Percentiles rank a stretch among this genome's conserved stretches.
Conservation (phyloP, 2,329 filamentous ascomycete genomes). For the Arthrobotrys sphaeroides region DNA sequence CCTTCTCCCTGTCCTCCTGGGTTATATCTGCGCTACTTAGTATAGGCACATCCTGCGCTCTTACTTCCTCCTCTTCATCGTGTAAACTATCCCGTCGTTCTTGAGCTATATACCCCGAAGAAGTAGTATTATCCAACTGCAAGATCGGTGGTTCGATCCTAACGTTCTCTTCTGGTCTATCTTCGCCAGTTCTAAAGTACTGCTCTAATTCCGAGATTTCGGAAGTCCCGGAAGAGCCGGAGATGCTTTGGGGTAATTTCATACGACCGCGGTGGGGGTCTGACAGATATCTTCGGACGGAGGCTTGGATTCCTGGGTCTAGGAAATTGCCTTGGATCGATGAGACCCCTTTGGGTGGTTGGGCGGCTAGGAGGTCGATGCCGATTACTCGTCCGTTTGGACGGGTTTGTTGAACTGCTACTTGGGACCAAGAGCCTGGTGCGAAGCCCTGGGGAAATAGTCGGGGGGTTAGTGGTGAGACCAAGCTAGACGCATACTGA, state of each 20-base stretch:
- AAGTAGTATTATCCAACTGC: constrained; percentile 33
- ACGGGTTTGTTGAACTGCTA: constrained; percentile 79
- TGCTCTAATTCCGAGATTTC: constrained; percentile 56
- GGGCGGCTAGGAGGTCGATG: constrained; percentile 91
- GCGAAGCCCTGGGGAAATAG: constrained; percentile 72
- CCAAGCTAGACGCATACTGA: background rate
- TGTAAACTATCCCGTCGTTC: constrained; percentile 57
- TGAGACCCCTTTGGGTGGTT: constrained; percentile 89
- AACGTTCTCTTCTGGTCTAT: constrained; percentile 41
- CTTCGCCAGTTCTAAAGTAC: constrained; percentile 62
- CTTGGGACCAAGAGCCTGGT: constrained; percentile 76
- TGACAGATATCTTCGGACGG: constrained; percentile 70
- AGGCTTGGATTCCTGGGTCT: constrained; percentile 69
- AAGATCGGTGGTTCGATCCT: constrained; percentile 27
- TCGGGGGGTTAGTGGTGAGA: background rate
- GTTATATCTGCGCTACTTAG: constrained; percentile 5
- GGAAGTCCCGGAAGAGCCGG: background rate
- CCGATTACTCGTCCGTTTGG: constrained; percentile 84
- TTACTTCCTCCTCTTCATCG: constrained; percentile 57
- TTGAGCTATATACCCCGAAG: constrained; percentile 56
- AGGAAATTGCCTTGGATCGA: constrained; percentile 96
- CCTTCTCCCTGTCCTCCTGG: constrained; percentile 61
- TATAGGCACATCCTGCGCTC: background rate
- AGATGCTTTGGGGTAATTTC: constrained; percentile 57
- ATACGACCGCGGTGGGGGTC: constrained; percentile 70